Conservation (phyloP, 2,329 filamentous ascomycete genomes). For the Tolypocladium ovalisporum region DNA sequence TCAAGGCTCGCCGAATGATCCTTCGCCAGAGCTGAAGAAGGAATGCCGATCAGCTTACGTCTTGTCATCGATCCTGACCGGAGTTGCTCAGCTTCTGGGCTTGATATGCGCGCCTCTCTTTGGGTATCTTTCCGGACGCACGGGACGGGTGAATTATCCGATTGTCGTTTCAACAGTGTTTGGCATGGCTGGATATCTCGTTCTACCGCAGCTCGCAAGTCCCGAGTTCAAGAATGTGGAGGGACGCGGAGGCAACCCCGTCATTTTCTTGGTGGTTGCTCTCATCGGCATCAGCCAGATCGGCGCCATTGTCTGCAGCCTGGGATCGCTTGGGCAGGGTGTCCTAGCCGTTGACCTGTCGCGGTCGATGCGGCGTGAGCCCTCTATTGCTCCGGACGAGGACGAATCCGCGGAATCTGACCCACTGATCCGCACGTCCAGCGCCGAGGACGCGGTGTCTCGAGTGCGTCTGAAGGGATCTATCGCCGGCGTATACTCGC, state of each 20-base stretch:
- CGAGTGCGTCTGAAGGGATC: slow-evolving; percentile 70
- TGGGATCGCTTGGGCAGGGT: slow-evolving; percentile 77
- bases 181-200: slow-evolving; percentile 67
- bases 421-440: slow-evolving; percentile 24
- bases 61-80: slow-evolving; percentile 76
- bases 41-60: slow-evolving; percentile 82
- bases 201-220: slow-evolving; percentile 65
- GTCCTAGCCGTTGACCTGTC: slow-evolving; percentile 48
- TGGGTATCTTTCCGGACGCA: slow-evolving; percentile 69
- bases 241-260: slow-evolving; percentile 54
- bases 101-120: slow-evolving; percentile 79
- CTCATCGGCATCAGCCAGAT: slow-evolving; percentile 90
- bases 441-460: slow-evolving; percentile 25
- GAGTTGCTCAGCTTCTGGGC: slow-evolving; percentile 77
- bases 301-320: slow-evolving; percentile 87
- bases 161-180: slow-evolving; percentile 60
- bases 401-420: slow-evolving; percentile 30
- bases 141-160: slow-evolving; percentile 58
- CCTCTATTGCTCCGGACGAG: slow-evolving; percentile 22
- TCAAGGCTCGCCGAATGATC: slow-evolving; percentile 50
- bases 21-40: slow-evolving; percentile 66
- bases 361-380: slow-evolving; percentile 11
- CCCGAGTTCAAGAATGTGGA: slow-evolving; percentile 59
- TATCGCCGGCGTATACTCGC: slow-evolving; percentile 87
- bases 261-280: slow-evolving; percentile 65